Percentiles rank a stretch among this genome's conserved stretches.
Evolutionary conservation across 768 basidiomycete genomes (phyloP).

Genomic region (Calocybe gangraenosa): DNA sequence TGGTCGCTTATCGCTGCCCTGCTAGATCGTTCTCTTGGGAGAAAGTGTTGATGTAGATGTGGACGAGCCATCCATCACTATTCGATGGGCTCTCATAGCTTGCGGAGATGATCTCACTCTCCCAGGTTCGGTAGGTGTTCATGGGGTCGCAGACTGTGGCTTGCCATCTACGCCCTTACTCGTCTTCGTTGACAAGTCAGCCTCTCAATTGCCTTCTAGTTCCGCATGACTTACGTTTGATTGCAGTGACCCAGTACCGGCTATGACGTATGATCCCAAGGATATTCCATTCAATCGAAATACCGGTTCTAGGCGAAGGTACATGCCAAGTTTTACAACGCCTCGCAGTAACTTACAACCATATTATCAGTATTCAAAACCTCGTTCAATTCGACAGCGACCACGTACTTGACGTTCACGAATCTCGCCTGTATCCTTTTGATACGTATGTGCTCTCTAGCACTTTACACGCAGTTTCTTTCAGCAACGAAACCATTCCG

Average conservation of each 20-base stretch:
- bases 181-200: slow-evolving; percentile 50
- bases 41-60: slow-evolving; percentile 57
- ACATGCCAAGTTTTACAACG: slow-evolving; percentile 3
- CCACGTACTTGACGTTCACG: slow-evolving; percentile 51
- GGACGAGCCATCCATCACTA: slow-evolving; percentile 51
- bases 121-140: slow-evolving; percentile 40
- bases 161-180: slow-evolving; percentile 37
- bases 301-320: slow-evolving; percentile 42
- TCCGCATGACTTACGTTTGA: not conserved
- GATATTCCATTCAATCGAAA: slow-evolving; percentile 38
- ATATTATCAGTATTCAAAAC: slow-evolving; percentile 40
- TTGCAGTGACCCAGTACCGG: slow-evolving; percentile 30
- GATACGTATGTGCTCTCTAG: slow-evolving; percentile 49
- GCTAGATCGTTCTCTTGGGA: slow-evolving; percentile 53
- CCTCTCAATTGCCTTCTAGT: not conserved
- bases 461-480: slow-evolving; percentile 38
- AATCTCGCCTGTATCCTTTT: slow-evolving; percentile 53
- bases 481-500: slow-evolving; percentile 31
- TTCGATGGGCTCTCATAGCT: slow-evolving; percentile 53
- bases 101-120: slow-evolving; percentile 45
- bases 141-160: slow-evolving; percentile 42
- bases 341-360: not conserved
- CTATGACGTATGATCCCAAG: slow-evolving; percentile 40
- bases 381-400: slow-evolving; percentile 55
- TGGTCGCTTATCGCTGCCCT: slow-evolving; percentile 1